phyloP scores from a whole-genome alignment of 306 rosid genomes.

The Casuarina equisetifolia region DNA sequence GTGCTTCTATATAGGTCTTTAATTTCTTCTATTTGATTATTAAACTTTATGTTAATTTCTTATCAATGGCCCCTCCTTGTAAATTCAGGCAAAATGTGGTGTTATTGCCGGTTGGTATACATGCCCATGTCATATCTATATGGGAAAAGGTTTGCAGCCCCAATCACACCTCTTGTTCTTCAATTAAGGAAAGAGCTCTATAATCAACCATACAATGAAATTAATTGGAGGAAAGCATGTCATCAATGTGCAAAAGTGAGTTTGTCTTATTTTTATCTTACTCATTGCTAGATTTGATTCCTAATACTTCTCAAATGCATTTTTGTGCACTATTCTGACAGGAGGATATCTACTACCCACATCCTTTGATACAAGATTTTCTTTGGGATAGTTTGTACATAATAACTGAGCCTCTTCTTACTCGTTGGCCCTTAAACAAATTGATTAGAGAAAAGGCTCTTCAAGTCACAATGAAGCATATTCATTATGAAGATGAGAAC shows the following conservation, averaged over 20 bases:
- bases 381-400: slow-evolving; percentile 70
- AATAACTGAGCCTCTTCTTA: slow-evolving; percentile 56
- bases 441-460: slow-evolving; percentile 57
- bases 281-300: too few relatives aligned
- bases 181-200: slow-evolving; percentile 57
- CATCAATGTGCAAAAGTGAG: slow-evolving; percentile 57
- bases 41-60: not conserved
- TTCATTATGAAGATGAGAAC: slow-evolving; percentile 74
- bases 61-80: too few relatives aligned
- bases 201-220: slow-evolving; percentile 44
- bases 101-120: slow-evolving; percentile 70
- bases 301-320: not conserved
- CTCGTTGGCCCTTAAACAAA: slow-evolving; percentile 73
- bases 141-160: slow-evolving; percentile 70
- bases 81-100: slow-evolving; percentile 74
- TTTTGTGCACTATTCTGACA: slow-evolving; percentile 8
- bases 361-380: slow-evolving; percentile 59
- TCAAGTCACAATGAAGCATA: slow-evolving; percentile 64
- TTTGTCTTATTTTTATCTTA: too few relatives aligned
- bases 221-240: slow-evolving; percentile 61
- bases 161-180: slow-evolving; percentile 67
- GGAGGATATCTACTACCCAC: slow-evolving; percentile 69
- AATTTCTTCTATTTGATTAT: not conserved
- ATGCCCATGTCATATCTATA: slow-evolving; percentile 81
- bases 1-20: not conserved